A percentile compares a stretch with the other conserved stretches of the same genome.
phyloP scores from a whole-genome alignment of 352 stramenopile species.

The Hyaloperonospora arabidopsidis region DNA sequence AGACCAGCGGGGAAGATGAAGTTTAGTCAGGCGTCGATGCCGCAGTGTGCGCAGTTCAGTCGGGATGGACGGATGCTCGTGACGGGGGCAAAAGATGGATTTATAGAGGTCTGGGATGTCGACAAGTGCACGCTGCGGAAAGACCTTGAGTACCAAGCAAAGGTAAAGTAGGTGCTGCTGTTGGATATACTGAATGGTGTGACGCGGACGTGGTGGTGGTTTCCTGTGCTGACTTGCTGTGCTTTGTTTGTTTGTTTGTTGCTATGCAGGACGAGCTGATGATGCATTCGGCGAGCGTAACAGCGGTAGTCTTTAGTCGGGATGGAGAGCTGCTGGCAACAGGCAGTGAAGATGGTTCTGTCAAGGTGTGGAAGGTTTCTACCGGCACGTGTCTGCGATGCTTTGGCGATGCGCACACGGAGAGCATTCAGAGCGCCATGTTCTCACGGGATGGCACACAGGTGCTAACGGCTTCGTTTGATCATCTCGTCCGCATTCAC shows the following conservation, averaged over 20 bases:
- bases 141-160: constrained; percentile 90
- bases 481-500: constrained; percentile 89
- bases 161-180: constrained; percentile 24
- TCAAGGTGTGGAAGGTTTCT: constrained; percentile 91
- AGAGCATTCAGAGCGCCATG: constrained; percentile 77
- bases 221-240: not conserved
- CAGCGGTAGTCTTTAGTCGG: constrained; percentile 79
- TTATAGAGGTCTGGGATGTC: constrained; percentile 92
- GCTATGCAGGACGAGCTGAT: constrained; percentile 83
- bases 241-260: not conserved
- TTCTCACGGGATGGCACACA: constrained; percentile 89
- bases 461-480: constrained; percentile 84
- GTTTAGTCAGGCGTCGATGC: constrained; percentile 77
- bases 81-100: constrained; percentile 90
- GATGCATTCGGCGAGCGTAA: constrained; percentile 85
- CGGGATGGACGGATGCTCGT: constrained; percentile 84
- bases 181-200: too few species aligned
- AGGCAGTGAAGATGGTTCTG: constrained; percentile 72
- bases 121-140: constrained; percentile 86
- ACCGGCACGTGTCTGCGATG: constrained; percentile 86
- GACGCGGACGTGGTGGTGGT: too few species aligned
- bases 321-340: constrained; percentile 86
- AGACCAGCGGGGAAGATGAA: constrained; percentile 82
- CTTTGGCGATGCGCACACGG: constrained; percentile 77
- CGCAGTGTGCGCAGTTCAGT: constrained; percentile 84